phyloP scores from a whole-genome alignment of 306 rosid species.

The Trifolium dubium region DNA sequence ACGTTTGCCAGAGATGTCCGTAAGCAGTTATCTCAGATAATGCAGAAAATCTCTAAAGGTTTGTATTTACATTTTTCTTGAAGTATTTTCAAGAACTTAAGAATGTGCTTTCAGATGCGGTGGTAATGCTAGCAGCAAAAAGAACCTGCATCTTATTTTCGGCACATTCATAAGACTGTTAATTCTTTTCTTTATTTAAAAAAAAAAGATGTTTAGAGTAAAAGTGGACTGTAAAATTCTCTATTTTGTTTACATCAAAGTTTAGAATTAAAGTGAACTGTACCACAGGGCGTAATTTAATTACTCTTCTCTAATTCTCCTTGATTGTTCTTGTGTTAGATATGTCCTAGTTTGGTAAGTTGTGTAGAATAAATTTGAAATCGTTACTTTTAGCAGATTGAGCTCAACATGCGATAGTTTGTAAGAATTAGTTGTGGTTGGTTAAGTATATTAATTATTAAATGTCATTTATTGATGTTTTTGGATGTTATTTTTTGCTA shows the following conservation, averaged over 20 bases:
- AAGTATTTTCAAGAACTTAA: constrained; percentile 34
- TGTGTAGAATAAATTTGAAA: neutral
- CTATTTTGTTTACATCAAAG: neutral
- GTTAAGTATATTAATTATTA: constrained; percentile 13
- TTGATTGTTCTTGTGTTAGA: constrained; percentile 29
- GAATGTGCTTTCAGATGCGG: constrained; percentile 23
- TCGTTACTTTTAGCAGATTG: constrained; percentile 20
- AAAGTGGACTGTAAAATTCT: neutral
- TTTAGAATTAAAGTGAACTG: neutral
- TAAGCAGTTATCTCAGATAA: constrained; percentile 83
- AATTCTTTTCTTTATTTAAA: neutral
- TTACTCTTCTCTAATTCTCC: neutral
- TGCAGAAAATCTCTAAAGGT: constrained; percentile 90
- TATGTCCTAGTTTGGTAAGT: neutral
- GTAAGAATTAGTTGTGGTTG: constrained; percentile 24
- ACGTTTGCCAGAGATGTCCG: constrained; percentile 86
- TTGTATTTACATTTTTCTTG: constrained; percentile 43
- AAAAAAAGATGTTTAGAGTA: neutral
- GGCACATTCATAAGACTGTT: constrained; percentile 22
- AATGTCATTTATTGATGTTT: neutral
- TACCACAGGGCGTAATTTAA: constrained; percentile 11
- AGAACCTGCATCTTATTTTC: constrained; percentile 32
- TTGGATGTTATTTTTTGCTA: neutral
- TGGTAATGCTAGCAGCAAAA: constrained; percentile 21
- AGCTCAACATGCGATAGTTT: neutral